Base-by-base conservation (phyloP, 164 flowering plant genomes). In the Santalum album region DNA sequence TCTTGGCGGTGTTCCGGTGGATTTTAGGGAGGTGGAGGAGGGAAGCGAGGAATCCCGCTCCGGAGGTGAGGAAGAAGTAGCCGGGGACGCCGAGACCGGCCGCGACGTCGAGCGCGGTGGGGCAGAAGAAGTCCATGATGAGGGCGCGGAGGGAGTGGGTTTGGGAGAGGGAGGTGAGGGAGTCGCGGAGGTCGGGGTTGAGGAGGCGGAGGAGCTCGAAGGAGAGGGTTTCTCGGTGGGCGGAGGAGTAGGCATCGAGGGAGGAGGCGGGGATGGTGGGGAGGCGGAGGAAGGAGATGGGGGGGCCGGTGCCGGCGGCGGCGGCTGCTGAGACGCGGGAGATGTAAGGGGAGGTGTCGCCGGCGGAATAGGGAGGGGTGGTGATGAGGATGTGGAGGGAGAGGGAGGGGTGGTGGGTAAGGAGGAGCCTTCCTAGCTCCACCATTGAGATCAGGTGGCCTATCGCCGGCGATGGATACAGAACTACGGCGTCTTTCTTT, bases 361-460 rank as follows among this genome's bases (percentile, higher is more conserved):
- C 45, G 45, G 45, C n/a, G 51, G 22, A 15, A 27, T 23, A 49
- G 27, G 51, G 32, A 15, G 51, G 51, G 19, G 27, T 23, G 51
- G 51, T 12, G 51, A 49, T 51, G 56, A 73, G 65, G 39, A 73
- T 47, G 32, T 24, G 25, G 39, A 64, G 21, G 54, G 57, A 47
- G 58, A 61, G 27, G 18, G 65, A 35, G n/a, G 61, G 55, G 48
- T 50, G 20, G 27, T 64, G 60, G 9, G 15, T 21, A 24, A 64
- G 51, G 17, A 73, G 16, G 22, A 67, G 62, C 45, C 61, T 74
- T 1, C 64, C 73, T 1, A 74, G 46, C 53, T 74, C 78, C 1
- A 74, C 72, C 71, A 65, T 68, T 36, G 78, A 65, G 38, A 68
- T 49, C 2, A 74, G 54, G 55, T 74, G 78, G 20, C 78, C 78